Evolutionary conservation across 306 rosid genomes (phyloP), one percentile per base, ranked within the genome.

Genomic region (Trichosanthes truncata): DNA sequence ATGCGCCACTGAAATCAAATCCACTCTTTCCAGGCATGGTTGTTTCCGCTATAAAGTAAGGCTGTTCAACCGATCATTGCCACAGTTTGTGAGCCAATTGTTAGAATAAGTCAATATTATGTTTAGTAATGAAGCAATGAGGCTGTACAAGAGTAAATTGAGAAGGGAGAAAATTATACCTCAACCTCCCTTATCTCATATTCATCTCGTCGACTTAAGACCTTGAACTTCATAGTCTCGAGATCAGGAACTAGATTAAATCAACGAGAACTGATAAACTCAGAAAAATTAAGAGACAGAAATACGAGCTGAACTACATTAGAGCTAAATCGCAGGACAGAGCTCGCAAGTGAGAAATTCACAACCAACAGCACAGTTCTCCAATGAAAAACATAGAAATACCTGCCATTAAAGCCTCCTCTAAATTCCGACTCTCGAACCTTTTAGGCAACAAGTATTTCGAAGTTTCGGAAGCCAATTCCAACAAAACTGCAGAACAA

Each of bases 21-120:
- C 97, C 98, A 78, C 82, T 84, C 78, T 84, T 92, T 85, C 98
- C 97, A 5, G 97, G 97, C 96, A 95, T 95, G 66, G 92, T 84
- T 69, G 93, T 87, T 88, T 95, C 97, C 0, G 98, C 98, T 85
- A 87, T 79, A 83, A 88, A 89, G 87, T 94, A 94, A 75, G 95
- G 88, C 97, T 94, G 90, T 82, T 83, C 82, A 52, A 63, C 81
- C 61, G 83, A 80, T 83, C 71, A 83, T 21, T 65, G 29, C 69
- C 63, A 74, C 55, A 55, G 25, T 41, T 25, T 17, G 38, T 74
- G 38, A 74, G 62, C 78, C 49, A 74, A 74, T 31, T 17, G 11
- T 74, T 31, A 48, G 78, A 74, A 12, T 74, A 49, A 74, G n/a
- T 74, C 43, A 15, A 48, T 48, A 73, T 21, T 25, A 73, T 45